phyloP scores from a whole-genome alignment of 352 stramenopile genomes.

The Phytopythium boreale region DNA sequence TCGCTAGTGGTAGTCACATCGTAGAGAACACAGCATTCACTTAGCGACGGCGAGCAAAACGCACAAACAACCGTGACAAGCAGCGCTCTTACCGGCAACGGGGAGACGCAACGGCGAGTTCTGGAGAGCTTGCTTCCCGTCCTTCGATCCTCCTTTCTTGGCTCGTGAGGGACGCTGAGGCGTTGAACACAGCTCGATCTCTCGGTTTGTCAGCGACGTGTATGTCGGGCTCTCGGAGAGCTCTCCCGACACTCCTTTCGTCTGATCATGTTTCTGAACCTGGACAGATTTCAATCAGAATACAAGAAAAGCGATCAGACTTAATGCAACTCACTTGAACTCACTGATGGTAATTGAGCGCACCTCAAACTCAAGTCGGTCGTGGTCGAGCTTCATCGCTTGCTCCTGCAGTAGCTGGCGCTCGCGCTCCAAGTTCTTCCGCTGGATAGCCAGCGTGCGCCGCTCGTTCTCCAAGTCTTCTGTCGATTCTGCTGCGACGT shows the following conservation, averaged over 20 bases:
- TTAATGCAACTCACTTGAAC: neutral
- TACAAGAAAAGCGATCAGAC: neutral
- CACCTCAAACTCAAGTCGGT: slow-evolving; percentile 60
- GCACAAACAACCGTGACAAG: neutral
- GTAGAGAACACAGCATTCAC: neutral
- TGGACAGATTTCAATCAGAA: slow-evolving; percentile 13
- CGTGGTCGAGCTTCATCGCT: slow-evolving; percentile 56
- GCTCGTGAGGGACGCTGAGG: slow-evolving; percentile 15
- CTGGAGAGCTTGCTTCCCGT: slow-evolving; percentile 5
- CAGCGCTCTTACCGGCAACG: slow-evolving; percentile 35
- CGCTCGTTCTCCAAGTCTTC: slow-evolving; percentile 40
- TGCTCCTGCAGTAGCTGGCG: slow-evolving; percentile 42
- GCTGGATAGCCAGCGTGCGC: slow-evolving; percentile 25
- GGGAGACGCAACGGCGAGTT: slow-evolving; percentile 35
- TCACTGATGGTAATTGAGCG: slow-evolving; percentile 18
- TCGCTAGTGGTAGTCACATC: slow-evolving; percentile 16
- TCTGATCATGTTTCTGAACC: slow-evolving; percentile 37
- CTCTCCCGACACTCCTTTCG: slow-evolving; percentile 11
- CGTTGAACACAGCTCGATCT: slow-evolving; percentile 11
- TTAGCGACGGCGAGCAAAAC: neutral
- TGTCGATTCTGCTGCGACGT: slow-evolving; percentile 2
- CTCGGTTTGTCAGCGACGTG: slow-evolving; percentile 8
- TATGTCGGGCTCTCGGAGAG: slow-evolving; percentile 5
- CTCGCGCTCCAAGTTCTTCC: slow-evolving; percentile 40
- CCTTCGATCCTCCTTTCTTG: slow-evolving; percentile 7